Evolutionary conservation across 2,329 filamentous ascomycete species (phyloP).

Genomic region (Ceratocystis albifundus): DNA sequence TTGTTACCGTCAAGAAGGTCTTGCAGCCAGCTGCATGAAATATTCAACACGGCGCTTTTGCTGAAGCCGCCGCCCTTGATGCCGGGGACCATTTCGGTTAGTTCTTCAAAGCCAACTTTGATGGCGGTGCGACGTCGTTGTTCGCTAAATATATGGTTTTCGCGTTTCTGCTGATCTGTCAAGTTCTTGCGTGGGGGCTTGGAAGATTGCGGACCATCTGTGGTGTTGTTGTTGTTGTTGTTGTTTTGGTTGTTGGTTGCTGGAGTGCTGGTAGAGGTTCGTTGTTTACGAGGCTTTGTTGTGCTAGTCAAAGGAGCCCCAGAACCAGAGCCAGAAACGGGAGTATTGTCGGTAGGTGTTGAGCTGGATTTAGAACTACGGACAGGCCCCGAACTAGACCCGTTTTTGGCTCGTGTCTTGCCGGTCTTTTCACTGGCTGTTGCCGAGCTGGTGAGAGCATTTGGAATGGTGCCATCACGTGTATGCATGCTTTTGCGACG

Average conservation of each 20-base stretch:
- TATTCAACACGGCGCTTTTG: slow-evolving; percentile 67
- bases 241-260: too few relatives aligned
- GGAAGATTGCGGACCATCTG: slow-evolving; percentile 26
- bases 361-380: neutral
- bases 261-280: neutral
- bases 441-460: neutral
- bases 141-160: slow-evolving; percentile 78
- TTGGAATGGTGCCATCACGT: neutral
- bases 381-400: neutral
- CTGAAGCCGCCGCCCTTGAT: slow-evolving; percentile 64
- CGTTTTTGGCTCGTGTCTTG: neutral
- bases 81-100: slow-evolving; percentile 65
- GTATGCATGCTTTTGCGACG: slow-evolving; percentile 19
- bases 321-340: neutral
- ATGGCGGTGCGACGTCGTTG: slow-evolving; percentile 76
- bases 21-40: slow-evolving; percentile 69
- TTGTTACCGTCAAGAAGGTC: slow-evolving; percentile 59
- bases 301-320: neutral
- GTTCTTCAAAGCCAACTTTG: slow-evolving; percentile 68
- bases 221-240: slow-evolving; percentile 35
- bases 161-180: slow-evolving; percentile 67
- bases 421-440: neutral
- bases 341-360: neutral
- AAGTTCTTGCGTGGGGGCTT: slow-evolving; percentile 53
- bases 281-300: neutral